These are phyloP conservation scores for Arabidopsis thaliana DNA, from an alignment of 345 rosid genomes.

Conservation along the genomic window TAIR10.1 NC_003070.9:7679501-7680000, in stretches of 20 bases:
- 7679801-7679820: not conserved
- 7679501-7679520: slow-evolving; percentile 86
- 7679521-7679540: slow-evolving; percentile 74
- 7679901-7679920: not conserved
- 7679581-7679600: slow-evolving; percentile 80
- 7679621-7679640: slow-evolving; percentile 75
- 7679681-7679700: slow-evolving; percentile 71
- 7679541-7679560: slow-evolving; percentile 85
- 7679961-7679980: not conserved
- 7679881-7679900: not conserved
- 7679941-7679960: slow-evolving; percentile 14
- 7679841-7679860: not conserved
- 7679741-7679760: slow-evolving; percentile 2
- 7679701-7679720: not conserved
- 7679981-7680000: not conserved
- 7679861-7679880: slow-evolving; percentile 5
- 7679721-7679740: not conserved
- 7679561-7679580: slow-evolving; percentile 95
- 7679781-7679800: not conserved
- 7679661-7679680: slow-evolving; percentile 84
- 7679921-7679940: not conserved
- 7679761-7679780: not conserved
- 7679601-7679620: slow-evolving; percentile 74
- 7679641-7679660: slow-evolving; percentile 67
- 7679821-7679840: not conserved